Conservation (phyloP, 352 stramenopile species). For the Globisporangium barbulae region DNA sequence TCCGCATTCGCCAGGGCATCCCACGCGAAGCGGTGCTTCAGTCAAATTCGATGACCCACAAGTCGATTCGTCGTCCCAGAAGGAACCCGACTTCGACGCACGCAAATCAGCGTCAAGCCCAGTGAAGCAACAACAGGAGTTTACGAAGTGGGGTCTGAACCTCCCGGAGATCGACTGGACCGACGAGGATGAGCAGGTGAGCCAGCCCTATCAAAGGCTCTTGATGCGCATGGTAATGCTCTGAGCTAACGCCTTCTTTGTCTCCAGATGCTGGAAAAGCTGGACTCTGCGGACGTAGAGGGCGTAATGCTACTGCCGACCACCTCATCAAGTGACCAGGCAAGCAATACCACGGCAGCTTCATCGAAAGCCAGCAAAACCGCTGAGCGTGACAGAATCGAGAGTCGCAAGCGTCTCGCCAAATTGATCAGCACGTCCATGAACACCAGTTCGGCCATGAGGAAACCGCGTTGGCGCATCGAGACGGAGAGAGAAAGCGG, state of each 20-base stretch:
- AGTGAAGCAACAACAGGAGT: not conserved
- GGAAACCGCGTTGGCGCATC: slow-evolving; percentile 52
- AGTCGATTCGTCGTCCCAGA: not conserved
- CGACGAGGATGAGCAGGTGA: slow-evolving; percentile 50
- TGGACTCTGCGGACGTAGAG: slow-evolving; percentile 22
- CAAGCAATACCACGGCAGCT: not conserved
- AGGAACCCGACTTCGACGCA: not conserved
- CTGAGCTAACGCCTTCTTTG: not conserved
- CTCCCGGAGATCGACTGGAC: slow-evolving; percentile 55
- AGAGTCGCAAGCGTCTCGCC: slow-evolving; percentile 39
- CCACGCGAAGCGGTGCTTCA: not conserved
- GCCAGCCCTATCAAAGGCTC: not conserved
- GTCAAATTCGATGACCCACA: not conserved
- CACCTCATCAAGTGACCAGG: not conserved
- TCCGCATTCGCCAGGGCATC: not conserved
- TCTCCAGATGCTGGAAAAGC: slow-evolving; percentile 27
- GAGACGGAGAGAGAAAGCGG: slow-evolving; percentile 31
- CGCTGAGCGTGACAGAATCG: slow-evolving; percentile 30
- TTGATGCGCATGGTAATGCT: not conserved
- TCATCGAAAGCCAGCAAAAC: slow-evolving; percentile 7
- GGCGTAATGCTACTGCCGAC: slow-evolving; percentile 3
- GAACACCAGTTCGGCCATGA: slow-evolving; percentile 19
- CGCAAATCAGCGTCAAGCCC: not conserved
- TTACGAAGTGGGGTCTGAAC: not conserved
- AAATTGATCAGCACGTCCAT: slow-evolving; percentile 36